Base-by-base conservation (phyloP, 768 basidiomycete genomes). In the Russula vinacea region DNA sequence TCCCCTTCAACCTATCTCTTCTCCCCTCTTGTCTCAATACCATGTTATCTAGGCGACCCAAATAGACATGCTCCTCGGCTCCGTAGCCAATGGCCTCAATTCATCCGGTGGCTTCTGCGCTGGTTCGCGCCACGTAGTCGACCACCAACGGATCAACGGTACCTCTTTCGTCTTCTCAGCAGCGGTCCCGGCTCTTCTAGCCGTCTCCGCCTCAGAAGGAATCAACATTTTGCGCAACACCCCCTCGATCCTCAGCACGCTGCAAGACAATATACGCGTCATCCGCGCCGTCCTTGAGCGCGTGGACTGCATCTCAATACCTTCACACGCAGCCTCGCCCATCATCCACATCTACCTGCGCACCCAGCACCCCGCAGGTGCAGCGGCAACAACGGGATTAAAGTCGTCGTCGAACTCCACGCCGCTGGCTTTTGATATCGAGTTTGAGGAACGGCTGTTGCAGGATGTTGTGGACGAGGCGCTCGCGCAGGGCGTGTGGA, bases 91-190 rank as follows among this genome's bases (percentile, higher is more conserved):
- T 42, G 89, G 90, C 16, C 83, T 98, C 22, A 85, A 84, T 64
- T 84, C 95, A 0, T 81, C 83, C 2, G 97, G 96, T 54, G 97
- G 97, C 1, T 99, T 98, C 83, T 98, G 96, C 71, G 93, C 93
- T 3, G 97, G 97, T 29, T 89, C 90, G 1, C 75, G 76, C 19
- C 81, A 84, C 45, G 90, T 97, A 35, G 84, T 93, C 26, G 84
- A 92, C 67, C 96, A 99, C 72, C 96, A 97, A 85, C 94, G 94
- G 52, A 97, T 96, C 82, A 98, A 98, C 73, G 93, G 92, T 17
- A 87, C 93, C 4, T 86, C 94, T 0, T 96, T 93, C 73, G 94
- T 99, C 64, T 99, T 94, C 79, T 97, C 96, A 1, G 97, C 97
- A 19, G 87, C 96, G 2, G 86, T 96, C 78, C 97, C 97, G 0